Base-by-base conservation (phyloP, 495 filamentous ascomycete genomes). In the Talaromyces thailandensis region DNA sequence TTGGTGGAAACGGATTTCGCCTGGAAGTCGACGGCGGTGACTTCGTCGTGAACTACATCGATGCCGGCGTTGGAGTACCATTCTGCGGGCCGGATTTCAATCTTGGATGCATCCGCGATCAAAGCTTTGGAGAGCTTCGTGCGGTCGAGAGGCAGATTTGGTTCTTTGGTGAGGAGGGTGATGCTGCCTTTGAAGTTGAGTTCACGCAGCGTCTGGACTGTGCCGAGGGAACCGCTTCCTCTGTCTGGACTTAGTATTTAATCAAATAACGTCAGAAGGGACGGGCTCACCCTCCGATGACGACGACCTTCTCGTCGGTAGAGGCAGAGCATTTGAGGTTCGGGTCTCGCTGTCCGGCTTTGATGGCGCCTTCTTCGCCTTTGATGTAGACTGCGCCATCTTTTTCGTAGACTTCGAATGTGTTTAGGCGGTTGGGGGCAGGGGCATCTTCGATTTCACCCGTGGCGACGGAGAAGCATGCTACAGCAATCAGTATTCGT, bases 361-460 rank as follows among this genome's bases (percentile, higher is more conserved):
- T 96, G 72, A 98, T 89, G n/a, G 80, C 80, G 1, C 79, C 79
- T 71, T 95, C 87, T 6, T 92, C 88, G 25, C 86, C 92, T 29
- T 86, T 88, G 68, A 98, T 86, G 68, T 93, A 98, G 1, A 96
- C 86, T 0, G 80, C 87, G 58, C 87, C 91, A 67, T 92, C 83
- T 69, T 87, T 92, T 69, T 93, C 85, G 24, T 84, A 74, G 26
- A 96, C 70, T 35, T 90, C 88, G 75, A 94, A 98, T 48, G 88
- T 88, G 23, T 86, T 79, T 4, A 98, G 72, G 16, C 88, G 82
- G 66, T 97, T 91, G 6, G 95, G 79, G 2, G 91, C 94, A 1
- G 94, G 94, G 0, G 93, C 92, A 71, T 98, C 88, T 73, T 98
- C 94, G 53, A 98, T 88, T 64, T 97, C 93, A 29, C 94, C 94